Percentiles rank a stretch among this genome's conserved stretches.
phyloP scores from a whole-genome alignment of 495 filamentous ascomycete species.

The Hyaloscypha bicolor region DNA sequence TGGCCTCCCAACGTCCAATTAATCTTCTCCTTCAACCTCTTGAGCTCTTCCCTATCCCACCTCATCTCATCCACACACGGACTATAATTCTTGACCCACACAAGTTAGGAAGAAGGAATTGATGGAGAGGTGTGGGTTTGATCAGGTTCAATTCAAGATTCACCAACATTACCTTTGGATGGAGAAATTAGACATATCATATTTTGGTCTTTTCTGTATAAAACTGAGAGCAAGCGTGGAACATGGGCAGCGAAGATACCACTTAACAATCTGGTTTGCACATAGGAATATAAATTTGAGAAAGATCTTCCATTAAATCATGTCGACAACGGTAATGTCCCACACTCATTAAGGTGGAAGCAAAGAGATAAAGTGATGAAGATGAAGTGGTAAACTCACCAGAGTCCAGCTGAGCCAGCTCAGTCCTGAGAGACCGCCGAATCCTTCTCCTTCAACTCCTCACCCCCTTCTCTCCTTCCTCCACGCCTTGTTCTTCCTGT shows the following conservation, averaged over 20 bases:
- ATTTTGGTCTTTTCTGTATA: no score
- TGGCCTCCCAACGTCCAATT: slow-evolving; percentile 32
- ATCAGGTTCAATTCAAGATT: no score
- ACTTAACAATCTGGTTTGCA: neutral
- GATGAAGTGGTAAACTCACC: no score
- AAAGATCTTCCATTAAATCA: neutral
- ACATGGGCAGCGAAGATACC: neutral
- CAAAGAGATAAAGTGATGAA: neutral
- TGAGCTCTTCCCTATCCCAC: slow-evolving; percentile 15
- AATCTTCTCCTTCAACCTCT: slow-evolving; percentile 18
- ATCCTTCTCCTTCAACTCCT: neutral
- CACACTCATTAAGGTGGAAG: neutral
- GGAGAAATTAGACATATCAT: no score
- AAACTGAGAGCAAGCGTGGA: no score
- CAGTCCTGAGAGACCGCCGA: no score
- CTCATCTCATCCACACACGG: slow-evolving; percentile 3
- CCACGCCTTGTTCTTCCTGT: no score
- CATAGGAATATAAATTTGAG: neutral
- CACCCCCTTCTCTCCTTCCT: neutral
- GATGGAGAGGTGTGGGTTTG: no score
- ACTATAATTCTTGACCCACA: slow-evolving; percentile 31
- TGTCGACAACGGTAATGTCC: neutral
- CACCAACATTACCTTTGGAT: no score
- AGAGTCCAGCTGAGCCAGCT: no score
- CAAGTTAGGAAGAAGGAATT: neutral